phyloP scores from a whole-genome alignment of 1,284 basidiomycete genomes.

The Schizophyllum amplum region DNA sequence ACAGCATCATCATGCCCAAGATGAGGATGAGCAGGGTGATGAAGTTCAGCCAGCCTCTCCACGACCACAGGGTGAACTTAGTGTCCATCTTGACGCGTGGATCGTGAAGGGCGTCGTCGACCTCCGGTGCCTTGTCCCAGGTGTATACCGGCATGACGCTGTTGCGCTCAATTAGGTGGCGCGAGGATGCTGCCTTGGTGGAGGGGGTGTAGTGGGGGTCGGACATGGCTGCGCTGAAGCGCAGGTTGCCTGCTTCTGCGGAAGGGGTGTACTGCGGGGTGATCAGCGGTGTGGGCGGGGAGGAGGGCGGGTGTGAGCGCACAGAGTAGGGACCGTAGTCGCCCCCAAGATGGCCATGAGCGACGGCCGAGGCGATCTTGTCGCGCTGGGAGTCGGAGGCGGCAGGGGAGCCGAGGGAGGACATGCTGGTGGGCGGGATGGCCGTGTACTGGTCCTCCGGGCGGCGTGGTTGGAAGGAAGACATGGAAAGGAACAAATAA shows the following conservation, averaged over 20 bases:
- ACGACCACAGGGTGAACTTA: conserved; percentile 41
- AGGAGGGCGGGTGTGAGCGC: conserved; percentile 21
- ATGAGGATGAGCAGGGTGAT: conserved; percentile 53
- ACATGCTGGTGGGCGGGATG: not conserved
- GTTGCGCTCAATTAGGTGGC: conserved; percentile 20
- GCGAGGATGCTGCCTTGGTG: conserved; percentile 18
- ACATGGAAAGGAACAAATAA: not conserved
- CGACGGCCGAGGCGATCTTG: conserved; percentile 55
- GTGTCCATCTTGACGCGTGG: conserved; percentile 41
- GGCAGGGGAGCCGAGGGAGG: not conserved
- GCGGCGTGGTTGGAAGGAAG: not conserved
- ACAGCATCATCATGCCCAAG: conserved; percentile 54
- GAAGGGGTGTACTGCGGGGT: conserved; percentile 1
- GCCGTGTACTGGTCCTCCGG: not conserved
- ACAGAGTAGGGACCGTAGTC: conserved; percentile 81
- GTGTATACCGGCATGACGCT: conserved; percentile 28
- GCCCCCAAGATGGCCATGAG: conserved; percentile 62
- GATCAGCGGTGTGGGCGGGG: conserved; percentile 5
- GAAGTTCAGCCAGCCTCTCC: conserved; percentile 66
- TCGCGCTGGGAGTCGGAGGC: not conserved
- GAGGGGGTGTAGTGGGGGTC: not conserved
- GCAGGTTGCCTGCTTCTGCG: not conserved
- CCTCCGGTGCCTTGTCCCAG: conserved; percentile 72
- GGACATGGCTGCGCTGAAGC: not conserved
- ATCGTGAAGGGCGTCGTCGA: conserved; percentile 72